phyloP scores from a whole-genome alignment of 2,329 filamentous ascomycete genomes.

The Pestalotiopsis sp. region DNA sequence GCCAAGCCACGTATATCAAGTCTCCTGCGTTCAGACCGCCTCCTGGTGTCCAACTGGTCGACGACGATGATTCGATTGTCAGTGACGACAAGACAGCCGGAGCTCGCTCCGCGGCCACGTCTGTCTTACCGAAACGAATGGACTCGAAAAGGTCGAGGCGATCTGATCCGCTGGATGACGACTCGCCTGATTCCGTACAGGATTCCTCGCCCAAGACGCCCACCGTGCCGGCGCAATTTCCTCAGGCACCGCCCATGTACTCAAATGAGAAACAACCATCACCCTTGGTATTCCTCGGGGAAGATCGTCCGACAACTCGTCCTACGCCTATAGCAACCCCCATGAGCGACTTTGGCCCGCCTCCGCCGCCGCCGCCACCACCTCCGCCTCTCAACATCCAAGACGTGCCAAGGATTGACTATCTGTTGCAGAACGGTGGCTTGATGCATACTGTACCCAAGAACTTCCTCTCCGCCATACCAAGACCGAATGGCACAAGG shows the following conservation, averaged over 20 bases:
- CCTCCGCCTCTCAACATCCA: slow-evolving; percentile 71
- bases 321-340: slow-evolving; percentile 40
- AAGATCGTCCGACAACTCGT: slow-evolving; percentile 35
- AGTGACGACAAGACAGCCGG: slow-evolving; percentile 34
- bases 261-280: slow-evolving; percentile 38
- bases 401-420: slow-evolving; percentile 83
- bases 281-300: slow-evolving; percentile 33
- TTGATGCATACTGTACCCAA: slow-evolving; percentile 71
- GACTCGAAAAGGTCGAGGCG: slow-evolving; percentile 28
- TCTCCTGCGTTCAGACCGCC: slow-evolving; percentile 29
- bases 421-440: slow-evolving; percentile 86
- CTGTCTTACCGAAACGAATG: slow-evolving; percentile 36
- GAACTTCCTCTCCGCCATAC: slow-evolving; percentile 67
- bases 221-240: slow-evolving; percentile 54
- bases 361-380: slow-evolving; percentile 66
- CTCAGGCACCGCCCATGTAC: slow-evolving; percentile 39
- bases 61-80: slow-evolving; percentile 25
- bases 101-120: slow-evolving; percentile 31
- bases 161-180: slow-evolving; percentile 41
- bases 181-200: slow-evolving; percentile 50
- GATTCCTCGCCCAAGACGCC: slow-evolving; percentile 63
- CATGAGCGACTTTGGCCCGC: slow-evolving; percentile 42
- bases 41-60: slow-evolving; percentile 28
- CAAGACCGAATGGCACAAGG: slow-evolving; percentile 54
- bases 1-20: slow-evolving; percentile 55